A percentile compares a stretch with the other conserved stretches of the same genome.
Evolutionary conservation across 768 basidiomycete genomes (phyloP).

Genomic region (Chalciporus pseudorubinellus): DNA sequence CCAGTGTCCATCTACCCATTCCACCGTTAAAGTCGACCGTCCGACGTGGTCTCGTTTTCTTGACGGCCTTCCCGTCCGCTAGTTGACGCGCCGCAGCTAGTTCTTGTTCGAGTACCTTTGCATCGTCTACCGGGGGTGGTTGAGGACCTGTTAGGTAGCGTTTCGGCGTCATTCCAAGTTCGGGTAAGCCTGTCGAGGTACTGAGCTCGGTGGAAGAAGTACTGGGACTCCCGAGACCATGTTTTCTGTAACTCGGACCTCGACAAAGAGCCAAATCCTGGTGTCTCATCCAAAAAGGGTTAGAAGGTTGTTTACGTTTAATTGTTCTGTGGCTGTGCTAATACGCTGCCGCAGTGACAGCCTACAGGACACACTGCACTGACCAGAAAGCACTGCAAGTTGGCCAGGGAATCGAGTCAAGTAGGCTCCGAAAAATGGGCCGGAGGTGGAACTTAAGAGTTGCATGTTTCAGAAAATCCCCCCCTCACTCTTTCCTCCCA

Average conservation of each 20-base stretch:
- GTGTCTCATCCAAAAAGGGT: background rate
- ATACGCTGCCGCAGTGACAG: background rate
- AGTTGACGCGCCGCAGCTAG: conserved; percentile 68
- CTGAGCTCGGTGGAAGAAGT: conserved; percentile 48
- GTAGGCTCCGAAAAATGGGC: conserved; percentile 1
- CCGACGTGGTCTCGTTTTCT: conserved; percentile 88
- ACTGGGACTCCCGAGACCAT: conserved; percentile 43
- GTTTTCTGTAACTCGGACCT: background rate
- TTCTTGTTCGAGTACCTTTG: conserved; percentile 73
- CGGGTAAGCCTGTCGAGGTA: conserved; percentile 37
- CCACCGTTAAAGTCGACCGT: conserved; percentile 95
- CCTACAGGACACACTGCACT: conserved; percentile 10
- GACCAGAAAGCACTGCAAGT: conserved; percentile 29
- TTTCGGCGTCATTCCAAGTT: conserved; percentile 70
- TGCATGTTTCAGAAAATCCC: background rate
- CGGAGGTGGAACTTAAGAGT: conserved; percentile 15
- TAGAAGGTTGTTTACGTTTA: conserved; percentile 9
- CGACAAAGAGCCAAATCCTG: background rate
- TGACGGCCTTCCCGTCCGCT: conserved; percentile 78
- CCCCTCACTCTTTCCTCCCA: conserved; percentile 14
- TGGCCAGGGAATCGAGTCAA: conserved; percentile 16
- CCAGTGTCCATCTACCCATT: conserved; percentile 82
- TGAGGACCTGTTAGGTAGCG: conserved; percentile 64
- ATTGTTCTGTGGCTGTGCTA: conserved; percentile 21
- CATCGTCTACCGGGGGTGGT: conserved; percentile 78